Base-by-base conservation (phyloP, 1,139 yeast genomes). In the Spencermartinsiella ligniputridi region DNA sequence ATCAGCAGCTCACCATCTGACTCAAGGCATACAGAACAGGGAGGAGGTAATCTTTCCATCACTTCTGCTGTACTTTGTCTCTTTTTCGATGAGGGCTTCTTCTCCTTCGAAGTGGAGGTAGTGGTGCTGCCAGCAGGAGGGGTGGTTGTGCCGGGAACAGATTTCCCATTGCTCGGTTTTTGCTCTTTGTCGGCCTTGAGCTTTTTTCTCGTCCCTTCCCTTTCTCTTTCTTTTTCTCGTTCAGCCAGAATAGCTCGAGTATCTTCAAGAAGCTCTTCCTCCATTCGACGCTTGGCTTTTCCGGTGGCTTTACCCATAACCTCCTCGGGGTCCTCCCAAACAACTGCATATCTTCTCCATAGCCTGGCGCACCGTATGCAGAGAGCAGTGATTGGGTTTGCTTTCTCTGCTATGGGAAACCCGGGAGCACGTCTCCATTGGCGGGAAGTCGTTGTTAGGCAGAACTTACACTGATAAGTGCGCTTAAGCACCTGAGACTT, bases 271-370 rank as follows among this genome's bases (percentile, higher is more conserved):
- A 89, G 70, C 58, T 89, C 97, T 50, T 74, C 71, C 53, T 92
- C 98, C 1, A 84, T 66, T 50, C 71, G 75, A 52, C 77, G 75
- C 56, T 75, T 78, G 1, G 81, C 79, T 34, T 69, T 63, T 47
- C 69, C 72, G 25, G 58, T 71, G 50, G 60, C 70, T 47, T 76
- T 80, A 58, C 72, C 76, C 39, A 79, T 67, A 0, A 87, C 80
- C 47, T 83, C 92, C 19, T 68, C 60, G 0, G 96, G 96, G 39
- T 79, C 79, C 53, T 82, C 89, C 97, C 98, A 92, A n/a, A 72
- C 72, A 1, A 86, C 82, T 0, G 90, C 97, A 62, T 92, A 92
- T 36, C 94, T 70, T 60, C 96, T 73, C 98, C 98, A 92, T 35
- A 92, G 63, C 47, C 83, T 72, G 0, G 97, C 96, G 69, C 98